Evolutionary conservation across 352 stramenopile genomes (phyloP).

Genomic region (Halophytophthora batemanensis): DNA sequence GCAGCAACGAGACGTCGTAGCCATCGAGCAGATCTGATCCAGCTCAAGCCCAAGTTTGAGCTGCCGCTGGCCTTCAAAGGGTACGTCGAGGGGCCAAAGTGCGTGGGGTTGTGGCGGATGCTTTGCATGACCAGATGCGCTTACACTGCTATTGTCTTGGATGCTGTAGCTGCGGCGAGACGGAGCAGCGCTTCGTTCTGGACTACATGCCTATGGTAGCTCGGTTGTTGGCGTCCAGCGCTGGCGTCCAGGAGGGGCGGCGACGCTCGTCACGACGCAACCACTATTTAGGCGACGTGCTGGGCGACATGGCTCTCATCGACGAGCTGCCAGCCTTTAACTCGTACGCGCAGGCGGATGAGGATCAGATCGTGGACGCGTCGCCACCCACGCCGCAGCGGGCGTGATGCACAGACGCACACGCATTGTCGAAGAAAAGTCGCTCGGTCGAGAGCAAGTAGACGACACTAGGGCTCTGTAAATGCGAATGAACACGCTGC

Average conservation of each 20-base stretch:
- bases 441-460: background rate
- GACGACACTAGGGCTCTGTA: constrained; percentile 27
- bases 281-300: constrained; percentile 73
- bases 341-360: constrained; percentile 28
- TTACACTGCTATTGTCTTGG: background rate
- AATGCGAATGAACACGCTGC: constrained; percentile 11
- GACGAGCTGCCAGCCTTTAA: constrained; percentile 58
- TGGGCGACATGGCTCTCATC: constrained; percentile 64
- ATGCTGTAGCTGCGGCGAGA: constrained; percentile 28
- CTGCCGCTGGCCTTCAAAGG: constrained; percentile 38
- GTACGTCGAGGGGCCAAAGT: constrained; percentile 16
- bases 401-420: constrained; percentile 16
- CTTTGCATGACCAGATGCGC: constrained; percentile 10
- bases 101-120: background rate
- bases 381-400: constrained; percentile 30
- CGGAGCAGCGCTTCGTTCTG: constrained; percentile 40
- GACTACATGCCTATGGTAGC: constrained; percentile 77
- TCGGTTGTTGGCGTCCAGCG: constrained; percentile 42
- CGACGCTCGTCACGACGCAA: constrained; percentile 65
- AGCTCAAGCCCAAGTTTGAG: constrained; percentile 53
- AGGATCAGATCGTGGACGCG: constrained; percentile 53
- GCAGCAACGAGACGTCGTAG: constrained; percentile 15
- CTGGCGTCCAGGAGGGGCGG: constrained; percentile 49
- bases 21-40: constrained; percentile 22
- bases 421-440: constrained; percentile 3